Evolutionary conservation across 352 stramenopile species (phyloP), one percentile per base, ranked within the genome.

Genomic region (Phytopythium montanum): DNA sequence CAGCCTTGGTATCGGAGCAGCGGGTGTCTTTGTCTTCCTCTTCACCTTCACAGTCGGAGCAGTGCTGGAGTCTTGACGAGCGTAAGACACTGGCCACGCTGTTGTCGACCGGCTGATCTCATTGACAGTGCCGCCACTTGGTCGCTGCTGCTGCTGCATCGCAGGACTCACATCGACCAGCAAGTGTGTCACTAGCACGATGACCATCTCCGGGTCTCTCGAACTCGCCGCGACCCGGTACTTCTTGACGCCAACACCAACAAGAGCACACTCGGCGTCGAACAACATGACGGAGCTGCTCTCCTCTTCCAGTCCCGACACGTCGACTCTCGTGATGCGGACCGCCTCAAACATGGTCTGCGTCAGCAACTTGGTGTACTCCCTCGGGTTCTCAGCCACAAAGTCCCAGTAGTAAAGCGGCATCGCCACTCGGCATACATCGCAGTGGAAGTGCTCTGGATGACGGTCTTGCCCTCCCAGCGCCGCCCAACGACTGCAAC

Each of bases 371-470:
- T 56, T 52, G 1, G 60, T 53, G 39, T 87, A 61, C 16, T 74
- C 49, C 0, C 25, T 21, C 1, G 51, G n/a, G 45, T 85, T 66
- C 6, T 76, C 63, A 0, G 75, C 73, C n/a, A 88, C n/a, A 49
- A 90, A 92, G 44, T 92, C 82, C 64, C 69, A 76, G 64, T 85
- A 92, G 41, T 74, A 70, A 13, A 82, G 60, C 5, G 70, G 65
- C n/a, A 64, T 28, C 2, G 57, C 53, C 1, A 72, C 36, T 21
- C 77, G 51, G 42, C 79, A 89, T 0, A 6, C 48, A 10, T 81
- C 75, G 54, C 80, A 92, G 54, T 75, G 70, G 44, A 92, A 90
- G 31, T 54, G 56, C 8, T 54, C 14, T 12, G 51, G 21, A 14
- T 66, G 52, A 21, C 66, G 41, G n/a, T 64, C 54, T 50, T 73